Percentiles rank a stretch among this genome's conserved stretches.
phyloP scores from a whole-genome alignment of 495 filamentous ascomycete genomes.

The Penicillium pancosmium region DNA sequence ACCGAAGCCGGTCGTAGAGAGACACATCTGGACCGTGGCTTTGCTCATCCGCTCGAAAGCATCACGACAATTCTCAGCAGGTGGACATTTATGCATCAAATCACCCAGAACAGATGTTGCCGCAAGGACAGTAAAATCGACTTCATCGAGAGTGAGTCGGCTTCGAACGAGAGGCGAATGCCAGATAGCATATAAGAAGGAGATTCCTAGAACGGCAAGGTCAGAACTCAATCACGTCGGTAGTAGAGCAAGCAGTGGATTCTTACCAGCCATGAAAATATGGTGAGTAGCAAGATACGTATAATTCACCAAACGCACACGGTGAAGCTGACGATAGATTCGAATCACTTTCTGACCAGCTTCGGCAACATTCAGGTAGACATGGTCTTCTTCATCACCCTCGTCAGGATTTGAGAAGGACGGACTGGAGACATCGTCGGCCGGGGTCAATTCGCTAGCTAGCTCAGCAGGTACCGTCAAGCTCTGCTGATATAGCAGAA shows the following conservation, averaged over 20 bases:
- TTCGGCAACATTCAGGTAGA: slow-evolving; percentile 92
- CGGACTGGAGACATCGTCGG: slow-evolving; percentile 67
- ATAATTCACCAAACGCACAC: slow-evolving; percentile 88
- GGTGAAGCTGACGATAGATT: slow-evolving; percentile 87
- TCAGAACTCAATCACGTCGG: not conserved
- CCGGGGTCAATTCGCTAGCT: slow-evolving; percentile 73
- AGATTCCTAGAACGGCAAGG: slow-evolving; percentile 62
- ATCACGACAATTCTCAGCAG: slow-evolving; percentile 83
- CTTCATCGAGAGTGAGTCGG: slow-evolving; percentile 85
- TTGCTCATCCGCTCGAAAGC: slow-evolving; percentile 95
- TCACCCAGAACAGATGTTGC: slow-evolving; percentile 85
- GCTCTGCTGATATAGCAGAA: slow-evolving; percentile 93
- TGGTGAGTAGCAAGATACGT: slow-evolving; percentile 97
- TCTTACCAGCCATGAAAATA: slow-evolving; percentile 87
- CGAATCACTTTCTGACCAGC: slow-evolving; percentile 91
- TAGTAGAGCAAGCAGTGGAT: not conserved
- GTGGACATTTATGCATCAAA: slow-evolving; percentile 76
- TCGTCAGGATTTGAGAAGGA: slow-evolving; percentile 58
- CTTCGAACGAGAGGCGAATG: slow-evolving; percentile 87
- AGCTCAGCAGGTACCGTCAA: slow-evolving; percentile 83
- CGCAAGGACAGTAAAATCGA: slow-evolving; percentile 94
- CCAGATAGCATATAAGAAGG: slow-evolving; percentile 97
- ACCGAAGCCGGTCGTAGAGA: slow-evolving; percentile 80
- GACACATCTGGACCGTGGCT: slow-evolving; percentile 89
- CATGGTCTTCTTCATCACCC: slow-evolving; percentile 83